Base-by-base conservation (phyloP, 2,329 filamentous ascomycete genomes). In the Cordyceps pruinosa region DNA sequence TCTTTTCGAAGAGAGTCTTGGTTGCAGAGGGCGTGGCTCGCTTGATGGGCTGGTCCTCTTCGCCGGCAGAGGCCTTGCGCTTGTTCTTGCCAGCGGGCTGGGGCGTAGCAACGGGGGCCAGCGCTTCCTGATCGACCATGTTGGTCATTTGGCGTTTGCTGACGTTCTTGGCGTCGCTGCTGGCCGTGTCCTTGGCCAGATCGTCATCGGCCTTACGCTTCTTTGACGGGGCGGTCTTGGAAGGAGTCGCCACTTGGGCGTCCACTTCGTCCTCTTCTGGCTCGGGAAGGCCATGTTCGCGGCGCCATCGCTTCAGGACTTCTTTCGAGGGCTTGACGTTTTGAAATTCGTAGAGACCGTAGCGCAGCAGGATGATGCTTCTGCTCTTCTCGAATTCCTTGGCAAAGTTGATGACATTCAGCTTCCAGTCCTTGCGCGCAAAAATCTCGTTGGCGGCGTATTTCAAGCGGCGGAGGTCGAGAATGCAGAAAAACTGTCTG, bases 301-400 rank as follows among this genome's bases (percentile, higher is more conserved):
- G 70, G 64, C 80, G 78, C 82, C 82, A 85, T 63, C 79, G 79
- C 67, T 77, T 80, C 55, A 84, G 72, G 9, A 83, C 73, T 39
- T 82, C 79, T 59, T 77, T 78, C 0, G 81, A 82, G 1, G 81
- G 80, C 64, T 82, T 82, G 42, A 84, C 77, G 19, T 80, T 84
- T 70, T 84, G 82, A 70, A 84, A 85, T 63, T 84, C 79, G 64
- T 84, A 85, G 2, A 84, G 75, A 2, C 81, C 82, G 60, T 85
- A 85, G 48, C 81, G 79, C 57, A 85, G 65, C 69, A 85, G 77
- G 58, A 85, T 84, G 44, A 85, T 70, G 62, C 80, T 82, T 49
- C 82, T 75, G 65, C 81, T 84, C 72, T 85, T 85, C 66, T 85
- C 82, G 60, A 82, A 85, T 66, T 84, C 82, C 66, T 84, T 85